A percentile compares a stretch with the other conserved stretches of the same genome.
phyloP scores from a whole-genome alignment of 1,139 yeast genomes.

The Casaregolazyma lundiana region DNA sequence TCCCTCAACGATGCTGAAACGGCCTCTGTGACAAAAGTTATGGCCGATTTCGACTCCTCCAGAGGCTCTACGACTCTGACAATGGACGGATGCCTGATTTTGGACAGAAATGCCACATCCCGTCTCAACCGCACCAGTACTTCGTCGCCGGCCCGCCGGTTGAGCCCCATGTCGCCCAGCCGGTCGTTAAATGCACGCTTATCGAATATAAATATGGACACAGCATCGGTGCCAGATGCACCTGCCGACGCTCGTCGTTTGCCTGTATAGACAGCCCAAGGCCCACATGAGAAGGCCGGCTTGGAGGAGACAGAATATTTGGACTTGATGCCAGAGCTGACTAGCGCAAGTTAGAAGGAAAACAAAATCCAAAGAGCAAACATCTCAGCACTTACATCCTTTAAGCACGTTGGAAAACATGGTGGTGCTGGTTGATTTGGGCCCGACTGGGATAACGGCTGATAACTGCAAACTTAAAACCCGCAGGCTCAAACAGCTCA shows the following conservation, averaged over 20 bases:
- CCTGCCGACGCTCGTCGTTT: slow-evolving; percentile 43
- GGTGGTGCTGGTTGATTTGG: too few species aligned
- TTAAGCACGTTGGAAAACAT: slow-evolving; percentile 25
- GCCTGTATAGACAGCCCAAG: slow-evolving; percentile 86
- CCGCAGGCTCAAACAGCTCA: slow-evolving; percentile 1
- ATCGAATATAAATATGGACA: slow-evolving; percentile 84
- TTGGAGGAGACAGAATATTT: slow-evolving; percentile 68
- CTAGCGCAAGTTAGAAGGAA: slow-evolving; percentile 14
- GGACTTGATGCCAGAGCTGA: slow-evolving; percentile 49
- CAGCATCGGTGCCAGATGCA: slow-evolving; percentile 29
- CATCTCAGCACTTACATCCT: slow-evolving; percentile 21
- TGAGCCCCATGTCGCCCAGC: slow-evolving; percentile 49
- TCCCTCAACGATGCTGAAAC: slow-evolving; percentile 58
- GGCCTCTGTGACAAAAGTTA: slow-evolving; percentile 76
- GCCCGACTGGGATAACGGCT: not conserved
- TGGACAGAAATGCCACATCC: slow-evolving; percentile 68
- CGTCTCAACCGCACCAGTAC: slow-evolving; percentile 46
- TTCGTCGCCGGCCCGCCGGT: slow-evolving; percentile 34
- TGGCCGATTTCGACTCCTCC: slow-evolving; percentile 76
- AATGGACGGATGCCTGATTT: slow-evolving; percentile 83
- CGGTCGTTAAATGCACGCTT: slow-evolving; percentile 67
- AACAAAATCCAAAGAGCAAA: not conserved
- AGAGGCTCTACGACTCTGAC: slow-evolving; percentile 78
- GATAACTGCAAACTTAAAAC: not conserved
- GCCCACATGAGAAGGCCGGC: slow-evolving; percentile 70